Base-by-base conservation (phyloP, 129 eudicot species). In the Erigeron canadensis region DNA sequence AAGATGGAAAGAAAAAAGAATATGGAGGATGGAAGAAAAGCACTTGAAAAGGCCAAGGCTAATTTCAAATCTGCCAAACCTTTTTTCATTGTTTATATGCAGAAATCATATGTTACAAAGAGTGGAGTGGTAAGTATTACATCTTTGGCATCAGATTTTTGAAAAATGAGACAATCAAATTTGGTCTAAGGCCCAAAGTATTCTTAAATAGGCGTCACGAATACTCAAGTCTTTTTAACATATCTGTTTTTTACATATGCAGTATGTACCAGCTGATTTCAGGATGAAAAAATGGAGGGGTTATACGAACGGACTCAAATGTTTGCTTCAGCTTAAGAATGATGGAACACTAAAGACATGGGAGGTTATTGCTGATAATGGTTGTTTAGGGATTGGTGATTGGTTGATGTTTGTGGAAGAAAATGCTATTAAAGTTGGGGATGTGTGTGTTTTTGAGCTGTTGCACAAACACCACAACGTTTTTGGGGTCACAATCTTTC, bases 361-460 rank as follows among this genome's bases (percentile, higher is more conserved):
- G 65, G 70, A 42, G 60, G 77, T 71, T 43, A 42, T 41, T 53
- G 28, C 8, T 2, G 1, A 16, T 10, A n/a, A 34, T 34, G 15
- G 7, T n/a, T 10, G 12, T 10, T 23, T 77, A 15, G 47, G 77
- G 13, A 10, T 2, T 22, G 60, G 66, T 15, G 67, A 63, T 6
- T 77, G 81, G 81, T 23, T 5, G 28, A 43, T 17, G 76, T 70
- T 77, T 77, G 72, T 77, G 9, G 12, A 77, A 62, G 72, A 63
- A 53, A 77, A 77, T 63, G 77, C 73, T 37, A 56, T 78, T 16
- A 57, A 28, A 55, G 62, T 10, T 43, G 73, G 77, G 21, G 72
- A 71, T 44, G 15, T 63, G 13, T 78, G 73, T 55, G 54, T 54
- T 55, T 44, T 71, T 71, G 66, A 78, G 73, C 60, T 63, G n/a